phyloP scores from a whole-genome alignment of 140 eudicot genomes.

The Erigeron philadelphicus region DNA sequence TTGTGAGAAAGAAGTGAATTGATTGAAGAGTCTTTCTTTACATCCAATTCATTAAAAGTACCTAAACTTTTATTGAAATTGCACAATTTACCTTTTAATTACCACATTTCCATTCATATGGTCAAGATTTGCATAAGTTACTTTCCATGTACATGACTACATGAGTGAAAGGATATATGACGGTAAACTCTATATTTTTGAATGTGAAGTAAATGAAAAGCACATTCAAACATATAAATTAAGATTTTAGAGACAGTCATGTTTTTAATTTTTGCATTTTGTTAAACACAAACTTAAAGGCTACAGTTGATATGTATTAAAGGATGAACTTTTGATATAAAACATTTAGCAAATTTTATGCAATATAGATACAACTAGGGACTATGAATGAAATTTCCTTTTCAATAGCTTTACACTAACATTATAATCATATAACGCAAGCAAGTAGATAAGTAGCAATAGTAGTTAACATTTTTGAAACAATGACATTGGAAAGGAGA shows the following conservation, averaged over 20 bases:
- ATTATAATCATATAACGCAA: constrained; percentile 25
- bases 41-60: constrained; percentile 20
- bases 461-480: constrained; percentile 23
- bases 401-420: constrained; percentile 33
- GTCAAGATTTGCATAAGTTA: too few species aligned
- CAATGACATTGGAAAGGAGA: constrained; percentile 27
- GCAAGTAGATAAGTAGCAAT: constrained; percentile 31
- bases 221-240: too few species aligned
- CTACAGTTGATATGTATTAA: too few species aligned
- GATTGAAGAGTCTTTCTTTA: constrained; percentile 29
- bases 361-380: constrained; percentile 9
- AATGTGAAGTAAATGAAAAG: too few species aligned
- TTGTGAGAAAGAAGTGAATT: constrained; percentile 10
- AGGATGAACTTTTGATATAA: too few species aligned
- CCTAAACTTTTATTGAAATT: constrained; percentile 12
- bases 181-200: not conserved
- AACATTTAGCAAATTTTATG: not conserved
- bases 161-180: not conserved
- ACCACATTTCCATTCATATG: constrained; percentile 7
- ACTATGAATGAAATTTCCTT: not conserved
- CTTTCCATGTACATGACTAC: not conserved
- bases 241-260: too few species aligned
- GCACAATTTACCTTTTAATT: constrained; percentile 16
- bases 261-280: too few species aligned
- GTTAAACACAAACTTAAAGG: too few species aligned